A percentile compares a stretch with the other conserved stretches of the same genome.
phyloP scores from a whole-genome alignment of 768 basidiomycete genomes.

The Tylopilus cervinicoccineus region DNA sequence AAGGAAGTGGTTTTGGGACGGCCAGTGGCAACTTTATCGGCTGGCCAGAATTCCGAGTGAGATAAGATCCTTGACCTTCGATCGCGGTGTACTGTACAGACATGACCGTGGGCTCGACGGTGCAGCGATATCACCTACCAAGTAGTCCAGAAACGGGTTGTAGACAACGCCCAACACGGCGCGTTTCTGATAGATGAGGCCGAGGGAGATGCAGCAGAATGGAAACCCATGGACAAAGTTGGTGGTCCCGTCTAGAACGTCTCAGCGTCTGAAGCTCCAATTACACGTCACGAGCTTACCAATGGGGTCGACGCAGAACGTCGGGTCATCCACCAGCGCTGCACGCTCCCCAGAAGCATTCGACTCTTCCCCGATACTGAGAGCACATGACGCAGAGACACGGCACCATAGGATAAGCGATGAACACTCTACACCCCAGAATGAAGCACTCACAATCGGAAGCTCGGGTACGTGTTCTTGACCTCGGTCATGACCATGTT shows the following conservation, averaged over 20 bases:
- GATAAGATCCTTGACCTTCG: conserved; percentile 73
- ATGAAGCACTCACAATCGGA: conserved; percentile 65
- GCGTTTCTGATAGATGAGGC: conserved; percentile 80
- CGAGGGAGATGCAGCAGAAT: conserved; percentile 86
- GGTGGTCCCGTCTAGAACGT: conserved; percentile 71
- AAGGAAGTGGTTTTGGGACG: conserved; percentile 56
- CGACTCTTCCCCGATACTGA: conserved; percentile 90
- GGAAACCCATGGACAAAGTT: conserved; percentile 88
- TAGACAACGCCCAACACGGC: conserved; percentile 90
- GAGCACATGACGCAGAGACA: neutral
- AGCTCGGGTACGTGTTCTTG: conserved; percentile 59
- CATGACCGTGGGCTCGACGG: neutral
- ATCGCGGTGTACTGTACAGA: conserved; percentile 65
- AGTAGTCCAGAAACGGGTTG: conserved; percentile 84
- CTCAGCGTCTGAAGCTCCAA: neutral
- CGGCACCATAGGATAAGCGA: neutral
- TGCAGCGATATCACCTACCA: conserved; percentile 38
- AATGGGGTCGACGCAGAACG: conserved; percentile 95
- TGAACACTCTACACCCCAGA: neutral
- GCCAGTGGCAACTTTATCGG: conserved; percentile 62
- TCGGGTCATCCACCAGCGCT: conserved; percentile 80
- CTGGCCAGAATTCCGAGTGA: conserved; percentile 45
- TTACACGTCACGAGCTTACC: conserved; percentile 40
- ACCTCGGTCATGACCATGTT: conserved; percentile 74
- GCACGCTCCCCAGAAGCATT: conserved; percentile 69